Percentiles rank a stretch among this genome's conserved stretches.
phyloP scores from a whole-genome alignment of 257 asterid species.

The Catharanthus roseus region DNA sequence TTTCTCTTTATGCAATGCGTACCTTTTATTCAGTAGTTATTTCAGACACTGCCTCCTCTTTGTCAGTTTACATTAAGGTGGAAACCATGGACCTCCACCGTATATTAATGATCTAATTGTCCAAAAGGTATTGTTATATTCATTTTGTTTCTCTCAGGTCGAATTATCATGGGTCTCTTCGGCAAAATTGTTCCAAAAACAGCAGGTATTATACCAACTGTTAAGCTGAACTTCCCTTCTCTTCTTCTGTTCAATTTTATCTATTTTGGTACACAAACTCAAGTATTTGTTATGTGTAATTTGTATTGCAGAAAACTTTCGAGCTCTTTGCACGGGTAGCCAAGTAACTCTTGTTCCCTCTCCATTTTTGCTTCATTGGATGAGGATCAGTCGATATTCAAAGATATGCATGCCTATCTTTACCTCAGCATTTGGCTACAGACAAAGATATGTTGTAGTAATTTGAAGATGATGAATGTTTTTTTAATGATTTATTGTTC shows the following conservation, averaged over 20 bases:
- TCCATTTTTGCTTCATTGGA: constrained; percentile 12
- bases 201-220: constrained; percentile 46
- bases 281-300: neutral
- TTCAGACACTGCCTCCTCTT: neutral
- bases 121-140: neutral
- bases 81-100: neutral
- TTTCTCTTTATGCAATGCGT: neutral
- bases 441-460: neutral
- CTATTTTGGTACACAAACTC: neutral
- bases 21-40: neutral
- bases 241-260: constrained; percentile 1
- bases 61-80: no score
- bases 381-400: neutral
- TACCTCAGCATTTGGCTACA: neutral
- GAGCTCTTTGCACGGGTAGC: constrained; percentile 98
- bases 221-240: neutral
- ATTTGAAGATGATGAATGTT: neutral
- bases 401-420: constrained; percentile 5
- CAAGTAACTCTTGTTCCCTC: constrained; percentile 50
- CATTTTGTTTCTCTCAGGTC: constrained; percentile 45
- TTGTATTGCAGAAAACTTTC: constrained; percentile 72
- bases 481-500: neutral
- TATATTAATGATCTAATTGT: neutral
- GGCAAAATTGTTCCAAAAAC: constrained; percentile 81
- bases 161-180: constrained; percentile 73